phyloP scores from a whole-genome alignment of 148 eudicot genomes.

The Hydrangea macrophylla region DNA sequence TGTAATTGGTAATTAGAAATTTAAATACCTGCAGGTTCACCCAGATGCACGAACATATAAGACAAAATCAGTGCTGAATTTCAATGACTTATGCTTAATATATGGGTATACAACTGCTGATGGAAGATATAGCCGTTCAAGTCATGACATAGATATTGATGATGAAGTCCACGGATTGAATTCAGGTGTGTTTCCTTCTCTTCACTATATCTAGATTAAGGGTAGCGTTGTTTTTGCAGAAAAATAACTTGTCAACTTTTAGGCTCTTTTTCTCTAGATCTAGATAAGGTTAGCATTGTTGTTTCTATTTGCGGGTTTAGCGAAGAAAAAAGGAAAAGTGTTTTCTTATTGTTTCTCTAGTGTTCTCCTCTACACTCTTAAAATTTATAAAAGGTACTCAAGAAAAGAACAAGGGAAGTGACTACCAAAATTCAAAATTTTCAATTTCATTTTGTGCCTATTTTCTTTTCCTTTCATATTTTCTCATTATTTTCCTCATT shows the following conservation, averaged over 20 bases:
- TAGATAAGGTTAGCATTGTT: too few species aligned
- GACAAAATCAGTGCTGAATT: slow-evolving; percentile 24
- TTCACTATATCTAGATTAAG: not conserved
- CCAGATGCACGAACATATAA: slow-evolving; percentile 35
- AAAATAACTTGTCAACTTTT: not conserved
- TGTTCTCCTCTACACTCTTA: too few species aligned
- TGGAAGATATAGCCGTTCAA: slow-evolving; percentile 43
- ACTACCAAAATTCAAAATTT: too few species aligned
- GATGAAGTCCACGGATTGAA: slow-evolving; percentile 26
- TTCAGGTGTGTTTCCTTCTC: slow-evolving; percentile 20
- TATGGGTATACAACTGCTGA: slow-evolving; percentile 37
- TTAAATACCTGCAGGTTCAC: slow-evolving; percentile 21
- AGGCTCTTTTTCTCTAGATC: too few species aligned
- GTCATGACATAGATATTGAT: slow-evolving; percentile 34
- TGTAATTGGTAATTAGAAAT: not conserved
- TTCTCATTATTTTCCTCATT: too few species aligned
- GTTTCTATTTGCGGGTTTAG: too few species aligned
- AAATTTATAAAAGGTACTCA: too few species aligned
- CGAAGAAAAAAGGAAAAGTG: too few species aligned
- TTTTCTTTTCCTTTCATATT: too few species aligned
- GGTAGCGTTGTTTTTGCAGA: not conserved
- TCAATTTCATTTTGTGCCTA: too few species aligned
- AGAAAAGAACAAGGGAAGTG: too few species aligned
- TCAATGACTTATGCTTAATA: slow-evolving; percentile 34
- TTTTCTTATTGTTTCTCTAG: too few species aligned